Evolutionary conservation across 352 stramenopile species (phyloP).

Genomic region (Pythium brachiatum): DNA sequence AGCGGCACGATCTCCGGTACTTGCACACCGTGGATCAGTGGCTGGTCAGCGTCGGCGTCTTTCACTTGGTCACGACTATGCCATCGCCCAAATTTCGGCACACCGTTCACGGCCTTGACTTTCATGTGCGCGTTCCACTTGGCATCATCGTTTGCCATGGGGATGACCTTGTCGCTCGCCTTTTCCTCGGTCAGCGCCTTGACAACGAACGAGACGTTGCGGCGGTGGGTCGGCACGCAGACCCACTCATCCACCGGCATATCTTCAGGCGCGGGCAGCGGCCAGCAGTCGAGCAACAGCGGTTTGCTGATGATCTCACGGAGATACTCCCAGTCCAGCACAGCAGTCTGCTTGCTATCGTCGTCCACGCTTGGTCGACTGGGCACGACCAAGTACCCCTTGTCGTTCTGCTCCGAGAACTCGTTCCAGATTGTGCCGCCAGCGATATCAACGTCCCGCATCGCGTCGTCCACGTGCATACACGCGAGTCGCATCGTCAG

Average conservation of each 20-base stretch:
- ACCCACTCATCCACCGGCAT: conserved; percentile 56
- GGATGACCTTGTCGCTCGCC: conserved; percentile 10
- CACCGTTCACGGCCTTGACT: conserved; percentile 62
- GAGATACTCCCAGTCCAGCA: conserved; percentile 68
- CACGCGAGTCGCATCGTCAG: conserved; percentile 76
- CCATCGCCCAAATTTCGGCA: conserved; percentile 80
- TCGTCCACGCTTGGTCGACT: neutral
- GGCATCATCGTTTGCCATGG: conserved; percentile 40
- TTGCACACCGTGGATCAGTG: conserved; percentile 68
- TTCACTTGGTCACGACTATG: conserved; percentile 61
- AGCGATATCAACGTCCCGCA: conserved; percentile 63
- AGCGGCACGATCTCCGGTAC: conserved; percentile 74
- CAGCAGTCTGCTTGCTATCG: conserved; percentile 23
- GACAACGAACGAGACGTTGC: conserved; percentile 73
- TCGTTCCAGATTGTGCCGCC: conserved; percentile 69
- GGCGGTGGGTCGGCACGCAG: conserved; percentile 61
- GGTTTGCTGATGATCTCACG: conserved; percentile 56
- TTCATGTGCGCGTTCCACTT: conserved; percentile 55
- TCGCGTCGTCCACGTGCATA: conserved; percentile 68
- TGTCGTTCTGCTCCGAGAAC: conserved; percentile 87
- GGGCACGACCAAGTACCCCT: conserved; percentile 81
- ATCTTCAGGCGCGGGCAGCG: conserved; percentile 31
- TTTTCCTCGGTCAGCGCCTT: conserved; percentile 39
- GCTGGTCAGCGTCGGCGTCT: conserved; percentile 52
- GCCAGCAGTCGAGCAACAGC: conserved; percentile 70